Conservation (phyloP, 495 filamentous ascomycete genomes). For the Penicillium samsonianum region DNA sequence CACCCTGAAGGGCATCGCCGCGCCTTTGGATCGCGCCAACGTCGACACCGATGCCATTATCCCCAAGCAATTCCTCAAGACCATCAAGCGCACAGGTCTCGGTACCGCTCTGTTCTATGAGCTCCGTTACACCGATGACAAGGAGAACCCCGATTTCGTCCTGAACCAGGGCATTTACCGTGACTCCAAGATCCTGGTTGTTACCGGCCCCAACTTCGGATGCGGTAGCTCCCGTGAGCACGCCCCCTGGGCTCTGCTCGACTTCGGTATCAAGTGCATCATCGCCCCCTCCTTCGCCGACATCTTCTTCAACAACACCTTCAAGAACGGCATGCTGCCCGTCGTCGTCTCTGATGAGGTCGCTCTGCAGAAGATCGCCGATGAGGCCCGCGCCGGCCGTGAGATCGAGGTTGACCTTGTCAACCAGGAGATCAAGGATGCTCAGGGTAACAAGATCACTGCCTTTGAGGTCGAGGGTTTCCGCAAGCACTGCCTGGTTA, state of each 20-base stretch:
- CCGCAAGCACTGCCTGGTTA: slow-evolving; percentile 89
- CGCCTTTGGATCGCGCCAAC: slow-evolving; percentile 83
- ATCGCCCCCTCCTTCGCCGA: slow-evolving; percentile 93
- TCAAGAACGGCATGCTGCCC: slow-evolving; percentile 99
- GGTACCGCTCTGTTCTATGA: slow-evolving; percentile 84
- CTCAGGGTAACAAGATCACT: slow-evolving; percentile 67
- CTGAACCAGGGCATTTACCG: slow-evolving; percentile 91
- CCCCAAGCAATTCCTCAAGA: slow-evolving; percentile 98
- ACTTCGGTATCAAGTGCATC: slow-evolving; percentile 93
- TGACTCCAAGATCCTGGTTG: slow-evolving; percentile 84
- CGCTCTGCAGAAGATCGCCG: slow-evolving; percentile 69
- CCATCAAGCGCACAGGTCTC: slow-evolving; percentile 96
- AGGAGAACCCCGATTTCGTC: slow-evolving; percentile 77
- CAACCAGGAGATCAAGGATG: slow-evolving; percentile 79
- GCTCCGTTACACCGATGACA: slow-evolving; percentile 74
- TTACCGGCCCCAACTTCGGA: slow-evolving; percentile 93
- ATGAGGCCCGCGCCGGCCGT: slow-evolving; percentile 76
- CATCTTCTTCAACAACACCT: slow-evolving; percentile 99
- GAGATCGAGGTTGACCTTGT: slow-evolving; percentile 92
- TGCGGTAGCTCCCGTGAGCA: slow-evolving; percentile 94
- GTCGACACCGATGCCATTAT: slow-evolving; percentile 99
- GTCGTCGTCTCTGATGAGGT: slow-evolving; percentile 69
- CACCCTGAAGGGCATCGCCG: slow-evolving; percentile 80
- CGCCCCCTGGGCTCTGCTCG: slow-evolving; percentile 94
- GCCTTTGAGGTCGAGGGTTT: slow-evolving; percentile 87